These are phyloP conservation scores for Candida glaebosa DNA, from an alignment of 805 yeast genomes.

Conservation along the genomic window DNA sequence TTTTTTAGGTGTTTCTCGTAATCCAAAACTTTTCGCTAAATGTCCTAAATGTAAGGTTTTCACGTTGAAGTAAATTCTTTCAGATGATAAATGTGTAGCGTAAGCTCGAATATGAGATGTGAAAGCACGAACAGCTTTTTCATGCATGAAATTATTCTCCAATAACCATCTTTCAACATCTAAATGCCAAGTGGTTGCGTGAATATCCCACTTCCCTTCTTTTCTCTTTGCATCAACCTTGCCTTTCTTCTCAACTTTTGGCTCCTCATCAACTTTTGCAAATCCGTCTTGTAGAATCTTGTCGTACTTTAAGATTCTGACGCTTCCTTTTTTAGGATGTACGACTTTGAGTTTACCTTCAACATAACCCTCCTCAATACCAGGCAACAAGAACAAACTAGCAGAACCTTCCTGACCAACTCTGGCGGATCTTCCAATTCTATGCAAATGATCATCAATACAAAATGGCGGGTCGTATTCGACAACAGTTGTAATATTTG, in stretches of 20 bases:
- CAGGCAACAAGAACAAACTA: constrained; percentile 77
- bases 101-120: constrained; percentile 91
- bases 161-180: constrained; percentile 85
- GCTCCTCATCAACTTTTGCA: constrained; percentile 37
- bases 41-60: constrained; percentile 89
- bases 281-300: constrained; percentile 29
- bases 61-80: constrained; percentile 77
- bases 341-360: constrained; percentile 44
- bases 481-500: constrained; percentile 77
- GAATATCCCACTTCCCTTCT: constrained; percentile 76
- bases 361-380: constrained; percentile 80
- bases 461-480: constrained; percentile 96
- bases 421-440: constrained; percentile 98
- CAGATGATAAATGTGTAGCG: constrained; percentile 85
- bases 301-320: constrained; percentile 35
- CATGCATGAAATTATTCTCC: constrained; percentile 58
- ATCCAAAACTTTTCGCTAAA: constrained; percentile 89
- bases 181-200: constrained; percentile 95
- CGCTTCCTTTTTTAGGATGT: constrained; percentile 35
- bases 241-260: constrained; percentile 25
- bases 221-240: constrained; percentile 34
- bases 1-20: constrained; percentile 90
- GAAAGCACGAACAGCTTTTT: constrained; percentile 75
- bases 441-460: constrained; percentile 90
- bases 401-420: constrained; percentile 89